phyloP scores from a whole-genome alignment of 2,329 filamentous ascomycete genomes.

The Phyllosticta paracitricarpa region DNA sequence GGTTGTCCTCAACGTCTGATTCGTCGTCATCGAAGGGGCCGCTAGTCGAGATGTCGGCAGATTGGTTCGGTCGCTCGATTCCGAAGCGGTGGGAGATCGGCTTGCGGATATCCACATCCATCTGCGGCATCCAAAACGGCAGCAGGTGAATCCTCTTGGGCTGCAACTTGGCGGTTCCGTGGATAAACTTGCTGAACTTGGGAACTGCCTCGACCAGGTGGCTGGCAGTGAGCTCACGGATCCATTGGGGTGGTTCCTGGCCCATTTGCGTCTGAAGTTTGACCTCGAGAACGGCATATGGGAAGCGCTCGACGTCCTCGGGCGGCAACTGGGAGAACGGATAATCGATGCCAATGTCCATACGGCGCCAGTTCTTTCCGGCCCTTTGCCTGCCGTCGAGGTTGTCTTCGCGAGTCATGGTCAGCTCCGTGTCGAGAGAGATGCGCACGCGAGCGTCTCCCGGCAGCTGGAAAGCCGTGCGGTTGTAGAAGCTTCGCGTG shows the following conservation, averaged over 20 bases:
- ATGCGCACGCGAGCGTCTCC: slow-evolving; percentile 94
- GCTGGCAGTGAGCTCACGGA: slow-evolving; percentile 81
- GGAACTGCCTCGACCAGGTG: slow-evolving; percentile 97
- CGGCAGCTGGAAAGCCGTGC: slow-evolving; percentile 93
- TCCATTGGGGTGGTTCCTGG: slow-evolving; percentile 93
- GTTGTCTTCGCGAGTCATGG: slow-evolving; percentile 93
- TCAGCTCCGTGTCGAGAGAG: slow-evolving; percentile 90
- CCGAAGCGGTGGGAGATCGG: slow-evolving; percentile 81
- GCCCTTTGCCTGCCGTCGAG: slow-evolving; percentile 66
- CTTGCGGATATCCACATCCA: slow-evolving; percentile 96
- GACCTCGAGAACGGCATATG: slow-evolving; percentile 92
- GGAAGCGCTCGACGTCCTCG: slow-evolving; percentile 81
- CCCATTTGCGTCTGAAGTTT: slow-evolving; percentile 95
- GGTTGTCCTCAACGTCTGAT: slow-evolving; percentile 49
- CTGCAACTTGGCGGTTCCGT: slow-evolving; percentile 81
- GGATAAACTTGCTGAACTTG: slow-evolving; percentile 99
- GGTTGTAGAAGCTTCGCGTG: slow-evolving; percentile 94
- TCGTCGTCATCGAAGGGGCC: slow-evolving; percentile 70
- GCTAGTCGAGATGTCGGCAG: slow-evolving; percentile 64
- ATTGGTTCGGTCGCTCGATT: slow-evolving; percentile 69
- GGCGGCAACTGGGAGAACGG: slow-evolving; percentile 83
- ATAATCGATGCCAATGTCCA: slow-evolving; percentile 94
- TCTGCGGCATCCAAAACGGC: slow-evolving; percentile 97
- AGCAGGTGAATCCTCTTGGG: slow-evolving; percentile 79
- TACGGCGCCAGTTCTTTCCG: slow-evolving; percentile 89